phyloP scores from a whole-genome alignment of 257 asterid genomes.

The Rehmannia glutinosa region DNA sequence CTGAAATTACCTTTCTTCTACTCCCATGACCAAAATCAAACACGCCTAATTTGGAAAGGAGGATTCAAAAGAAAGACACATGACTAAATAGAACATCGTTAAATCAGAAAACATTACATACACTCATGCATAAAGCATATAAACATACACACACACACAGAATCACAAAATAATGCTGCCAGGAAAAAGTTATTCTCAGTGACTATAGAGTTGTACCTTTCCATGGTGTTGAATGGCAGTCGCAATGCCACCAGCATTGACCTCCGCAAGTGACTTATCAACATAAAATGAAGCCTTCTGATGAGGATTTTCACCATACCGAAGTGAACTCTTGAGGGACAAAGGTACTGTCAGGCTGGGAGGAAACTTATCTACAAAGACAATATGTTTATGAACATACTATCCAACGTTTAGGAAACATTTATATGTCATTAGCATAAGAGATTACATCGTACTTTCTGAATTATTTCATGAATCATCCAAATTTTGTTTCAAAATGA shows the following conservation, averaged over 20 bases:
- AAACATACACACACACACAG: no score
- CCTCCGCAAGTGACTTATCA: conserved; percentile 92
- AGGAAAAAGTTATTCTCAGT: background rate
- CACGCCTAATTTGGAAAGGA: background rate
- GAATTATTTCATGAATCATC: background rate
- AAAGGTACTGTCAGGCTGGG: conserved; percentile 72
- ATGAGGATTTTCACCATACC: conserved; percentile 98
- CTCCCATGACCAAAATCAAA: background rate
- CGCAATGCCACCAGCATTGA: conserved; percentile 93
- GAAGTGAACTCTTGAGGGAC: conserved; percentile 73
- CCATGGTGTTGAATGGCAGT: conserved; percentile 92
- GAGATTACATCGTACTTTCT: background rate
- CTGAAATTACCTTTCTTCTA: background rate
- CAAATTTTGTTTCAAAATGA: conserved; percentile 2
- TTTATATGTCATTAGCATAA: background rate
- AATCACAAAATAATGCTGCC: background rate
- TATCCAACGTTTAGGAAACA: background rate
- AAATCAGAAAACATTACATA: no score
- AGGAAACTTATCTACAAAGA: conserved; percentile 69
- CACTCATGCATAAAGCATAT: no score
- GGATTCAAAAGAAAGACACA: background rate
- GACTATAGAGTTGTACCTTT: conserved; percentile 46
- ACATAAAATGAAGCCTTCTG: conserved; percentile 94
- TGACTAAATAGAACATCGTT: background rate
- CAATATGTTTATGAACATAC: conserved; percentile 14